Percentiles rank a stretch among this genome's conserved stretches.
These are phyloP conservation scores for Solanum microdontum DNA, from an alignment of 257 asterid species.

Conservation along the genomic window DNA sequence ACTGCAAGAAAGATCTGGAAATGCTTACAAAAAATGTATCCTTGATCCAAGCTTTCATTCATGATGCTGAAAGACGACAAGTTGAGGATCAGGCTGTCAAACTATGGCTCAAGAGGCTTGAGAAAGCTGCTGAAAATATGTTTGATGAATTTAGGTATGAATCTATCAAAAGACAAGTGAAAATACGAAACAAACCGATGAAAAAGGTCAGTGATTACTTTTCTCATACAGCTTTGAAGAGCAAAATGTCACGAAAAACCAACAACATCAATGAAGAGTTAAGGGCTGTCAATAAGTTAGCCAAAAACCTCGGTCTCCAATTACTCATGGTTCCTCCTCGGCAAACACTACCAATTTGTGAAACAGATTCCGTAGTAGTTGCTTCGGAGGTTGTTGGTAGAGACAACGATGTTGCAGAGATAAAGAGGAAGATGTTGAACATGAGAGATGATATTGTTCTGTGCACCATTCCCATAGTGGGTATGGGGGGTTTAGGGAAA, in stretches of 20 bases:
- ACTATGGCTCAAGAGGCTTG: not conserved
- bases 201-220: not conserved
- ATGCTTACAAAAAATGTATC: not conserved
- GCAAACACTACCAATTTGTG: not conserved
- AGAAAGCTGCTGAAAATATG: not conserved
- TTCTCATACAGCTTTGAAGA: not conserved
- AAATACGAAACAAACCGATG: not conserved
- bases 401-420: not conserved
- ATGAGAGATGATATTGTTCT: not conserved
- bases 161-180: not conserved
- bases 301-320: not conserved
- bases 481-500: not conserved
- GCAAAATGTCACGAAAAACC: not conserved
- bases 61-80: constrained; percentile 4
- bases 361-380: not conserved
- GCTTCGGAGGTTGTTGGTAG: constrained; percentile 1
- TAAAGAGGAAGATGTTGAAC: not conserved
- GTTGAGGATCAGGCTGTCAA: not conserved
- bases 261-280: not conserved
- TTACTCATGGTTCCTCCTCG: not conserved
- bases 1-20: not conserved
- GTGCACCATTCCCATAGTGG: not conserved
- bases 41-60: not conserved
- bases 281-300: not conserved
- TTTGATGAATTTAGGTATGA: constrained; percentile 10